Evolutionary conservation across 2,329 filamentous ascomycete genomes (phyloP), one percentile per base, ranked within the genome.

Genomic region (Aspergillus ibericus): DNA sequence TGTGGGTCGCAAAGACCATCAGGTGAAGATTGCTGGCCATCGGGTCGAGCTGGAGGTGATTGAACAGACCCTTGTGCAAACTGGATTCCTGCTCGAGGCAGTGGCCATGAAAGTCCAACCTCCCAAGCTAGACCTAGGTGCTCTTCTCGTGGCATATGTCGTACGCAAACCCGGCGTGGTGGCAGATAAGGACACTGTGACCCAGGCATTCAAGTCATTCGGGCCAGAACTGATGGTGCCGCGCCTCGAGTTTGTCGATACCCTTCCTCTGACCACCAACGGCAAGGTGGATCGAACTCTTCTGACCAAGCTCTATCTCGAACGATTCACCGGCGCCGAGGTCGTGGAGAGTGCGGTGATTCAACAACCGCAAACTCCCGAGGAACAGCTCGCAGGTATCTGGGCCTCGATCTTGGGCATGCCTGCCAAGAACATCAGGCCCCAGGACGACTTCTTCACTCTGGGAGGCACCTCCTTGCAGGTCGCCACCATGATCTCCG

Each of bases 21-120:
- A 60, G 44, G 50, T 63, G 10, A 61, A 63, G 18, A 53, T 63
- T 2, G 56, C 44, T 7, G 61, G 61, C 1, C 61, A 63, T 27
- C 54, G 59, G 6, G 47, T 63, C 4, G 61, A 60, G 18, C 36
- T 61, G 7, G 59, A 46, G 3, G 61, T 59, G 18, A 50, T 63
- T 10, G 61, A 63, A 22, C n/a, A 57, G 16, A 49, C 55, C 10
- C 15, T 57, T 22, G 15, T 13, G 16, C 16, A 46, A 18, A 46
- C 42, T 6, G 22, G 42, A 13, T 18, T 46, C 18, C 10, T 27
- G 12, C 9, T 46, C 10, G 22, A 46, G 9, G 42, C 42, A 22
- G 42, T 18, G 9, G 42, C 18, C 16, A 20, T 46, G 42, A 27
- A 46, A 10, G 42, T 46, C 15, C 18, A 22, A 6, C 18, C 22